Evolutionary conservation across 1,139 yeast genomes (phyloP).

Genomic region (Spencermartinsiella ligniputridi): DNA sequence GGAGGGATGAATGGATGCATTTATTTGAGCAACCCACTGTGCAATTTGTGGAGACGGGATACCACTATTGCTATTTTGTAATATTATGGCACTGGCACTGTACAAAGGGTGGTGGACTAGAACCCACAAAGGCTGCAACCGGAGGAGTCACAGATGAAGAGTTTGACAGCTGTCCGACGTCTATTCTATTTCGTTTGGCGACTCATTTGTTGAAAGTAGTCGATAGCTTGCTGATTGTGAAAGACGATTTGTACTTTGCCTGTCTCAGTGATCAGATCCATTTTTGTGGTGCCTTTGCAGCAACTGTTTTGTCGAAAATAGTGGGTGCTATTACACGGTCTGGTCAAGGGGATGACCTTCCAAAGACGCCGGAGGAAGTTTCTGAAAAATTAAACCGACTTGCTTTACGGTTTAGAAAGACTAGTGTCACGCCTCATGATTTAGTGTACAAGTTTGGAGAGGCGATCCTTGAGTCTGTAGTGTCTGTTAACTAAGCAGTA

Average conservation of each 20-base stretch:
- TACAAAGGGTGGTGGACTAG: constrained; percentile 6
- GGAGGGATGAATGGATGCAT: constrained; percentile 73
- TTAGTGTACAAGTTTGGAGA: constrained; percentile 23
- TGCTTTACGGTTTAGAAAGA: constrained; percentile 19
- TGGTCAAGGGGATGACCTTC: constrained; percentile 2
- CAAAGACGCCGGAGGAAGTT: constrained; percentile 5
- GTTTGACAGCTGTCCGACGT: constrained; percentile 17
- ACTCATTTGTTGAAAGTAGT: constrained; percentile 44
- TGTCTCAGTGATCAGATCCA: constrained; percentile 66
- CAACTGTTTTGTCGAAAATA: constrained; percentile 42
- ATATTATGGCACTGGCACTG: constrained; percentile 40
- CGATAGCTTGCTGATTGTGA: constrained; percentile 40
- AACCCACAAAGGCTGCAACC: background rate
- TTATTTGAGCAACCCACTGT: constrained; percentile 62
- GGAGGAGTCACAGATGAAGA: constrained; percentile 14
- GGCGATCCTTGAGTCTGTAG: constrained; percentile 16
- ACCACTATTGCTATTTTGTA: constrained; percentile 58
- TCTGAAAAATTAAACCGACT: constrained; percentile 15
- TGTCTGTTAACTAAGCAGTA: too few relatives aligned
- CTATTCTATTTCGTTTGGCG: constrained; percentile 24
- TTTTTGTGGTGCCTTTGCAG: constrained; percentile 51
- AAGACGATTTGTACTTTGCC: constrained; percentile 60
- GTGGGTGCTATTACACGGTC: constrained; percentile 11
- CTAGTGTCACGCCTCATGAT: constrained; percentile 22
- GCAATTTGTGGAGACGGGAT: constrained; percentile 73